Base-by-base conservation (phyloP, 208 protist species). In the Crithidia sp. region DNA sequence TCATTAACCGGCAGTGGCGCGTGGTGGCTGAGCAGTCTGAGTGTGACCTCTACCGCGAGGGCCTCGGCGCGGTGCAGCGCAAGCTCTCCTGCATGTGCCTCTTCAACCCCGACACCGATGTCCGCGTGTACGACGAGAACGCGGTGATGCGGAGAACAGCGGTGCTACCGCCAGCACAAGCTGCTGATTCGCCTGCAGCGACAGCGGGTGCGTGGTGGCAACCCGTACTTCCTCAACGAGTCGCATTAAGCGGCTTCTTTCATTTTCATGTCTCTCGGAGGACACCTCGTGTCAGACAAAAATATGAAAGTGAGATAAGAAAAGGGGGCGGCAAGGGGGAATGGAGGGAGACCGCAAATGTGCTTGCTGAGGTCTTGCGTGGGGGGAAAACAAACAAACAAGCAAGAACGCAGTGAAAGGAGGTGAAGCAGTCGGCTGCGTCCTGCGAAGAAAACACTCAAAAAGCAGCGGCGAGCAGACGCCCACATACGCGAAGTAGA, bases 1-100 rank as follows among this genome's bases (percentile, higher is more conserved):
- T 68, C 17, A 81, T 90, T 12, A 69, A 77, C 52, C 43, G n/a
- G 12, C 81, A 89, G 74, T 92, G 84, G 84, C 70, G 54, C 16
- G 53, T 57, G 44, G 73, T 87, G 56, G 77, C 74, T 14, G 67
- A 71, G 49, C 72, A 83, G 40, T 82, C 85, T 0, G 82, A 83
- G 67, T 52, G 71, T 28, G 79, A 85, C 65, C 54, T 88, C 5
- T 77, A 81, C 71, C 72, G 76, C 60, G 77, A 77, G 58, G 76
- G 73, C 52, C 72, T 50, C 17, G 56, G 56, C 0, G 61, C 67
- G 5, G 70, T 87, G 36, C 85, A 83, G 74, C 87, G 83, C 5
- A 65, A 82, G 41, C 61, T 90, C n/a, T 92, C 84, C n/a, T 88
- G 77, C 70, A 81, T 89, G 79, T 90, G 84, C 68, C 57, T 92